Percentiles rank a stretch among this genome's conserved stretches.
These are phyloP conservation scores for Pedinophyceae sp. DNA, from an alignment of 139 green algal genomes.

Conservation along the genomic window DNA sequence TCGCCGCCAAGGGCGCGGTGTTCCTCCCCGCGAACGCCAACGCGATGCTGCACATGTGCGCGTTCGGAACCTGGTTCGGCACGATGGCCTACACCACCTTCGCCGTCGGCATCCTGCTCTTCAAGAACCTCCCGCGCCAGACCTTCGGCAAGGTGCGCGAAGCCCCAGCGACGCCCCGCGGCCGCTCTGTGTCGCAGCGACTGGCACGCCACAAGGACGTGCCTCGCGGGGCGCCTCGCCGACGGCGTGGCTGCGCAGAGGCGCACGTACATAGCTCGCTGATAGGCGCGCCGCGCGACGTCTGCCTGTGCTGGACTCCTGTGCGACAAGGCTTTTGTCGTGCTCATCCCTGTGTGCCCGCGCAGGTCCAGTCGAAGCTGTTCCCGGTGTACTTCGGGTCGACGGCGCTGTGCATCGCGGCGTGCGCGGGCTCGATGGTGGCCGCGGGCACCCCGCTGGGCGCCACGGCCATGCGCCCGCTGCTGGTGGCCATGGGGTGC, in stretches of 20 bases:
- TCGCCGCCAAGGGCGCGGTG: background rate
- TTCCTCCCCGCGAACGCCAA: constrained; percentile 8
- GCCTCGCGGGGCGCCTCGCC: background rate
- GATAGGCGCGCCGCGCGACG: no score
- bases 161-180: no score
- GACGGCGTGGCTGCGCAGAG: no score
- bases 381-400: constrained; percentile 32
- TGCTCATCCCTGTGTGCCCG: background rate
- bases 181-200: no score
- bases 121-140: constrained; percentile 48
- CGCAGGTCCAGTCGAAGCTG: constrained; percentile 25
- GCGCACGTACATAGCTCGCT: no score
- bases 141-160: constrained; percentile 41
- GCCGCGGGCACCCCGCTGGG: constrained; percentile 6
- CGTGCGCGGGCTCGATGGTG: constrained; percentile 11
- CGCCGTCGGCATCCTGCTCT: constrained; percentile 34
- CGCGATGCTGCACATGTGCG: constrained; percentile 24
- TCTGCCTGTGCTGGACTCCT: no score
- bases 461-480: background rate
- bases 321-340: background rate
- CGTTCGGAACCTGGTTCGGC: constrained; percentile 19
- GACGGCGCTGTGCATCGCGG: background rate
- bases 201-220: background rate
- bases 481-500: constrained; percentile 14
- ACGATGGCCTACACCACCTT: constrained; percentile 26